Evolutionary conservation across 345 rosid species (phyloP).

Genomic region (Gossypium herbaceum): DNA sequence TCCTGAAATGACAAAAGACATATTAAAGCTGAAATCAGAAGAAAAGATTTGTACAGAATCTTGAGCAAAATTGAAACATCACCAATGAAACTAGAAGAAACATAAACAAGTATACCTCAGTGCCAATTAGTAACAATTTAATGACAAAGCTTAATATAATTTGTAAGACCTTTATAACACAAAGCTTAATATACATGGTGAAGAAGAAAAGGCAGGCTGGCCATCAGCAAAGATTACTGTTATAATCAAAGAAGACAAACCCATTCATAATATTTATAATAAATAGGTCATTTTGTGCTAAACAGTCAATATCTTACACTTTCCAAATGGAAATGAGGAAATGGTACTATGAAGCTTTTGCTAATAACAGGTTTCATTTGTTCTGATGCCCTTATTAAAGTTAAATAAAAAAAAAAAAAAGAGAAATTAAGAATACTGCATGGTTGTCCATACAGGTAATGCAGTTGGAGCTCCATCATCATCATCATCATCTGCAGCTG

Average conservation of each 20-base stretch:
- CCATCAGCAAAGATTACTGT: not conserved
- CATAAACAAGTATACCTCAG: not conserved
- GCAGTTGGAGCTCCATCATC: slow-evolving; percentile 54
- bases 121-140: not conserved
- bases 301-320: not conserved
- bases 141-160: not conserved
- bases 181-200: not conserved
- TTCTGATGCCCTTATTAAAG: not conserved
- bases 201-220: not conserved
- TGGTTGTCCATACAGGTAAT: slow-evolving; percentile 37
- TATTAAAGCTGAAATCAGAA: slow-evolving; percentile 21
- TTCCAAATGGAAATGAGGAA: not conserved
- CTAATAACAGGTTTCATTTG: not conserved
- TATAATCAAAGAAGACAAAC: not conserved
- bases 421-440: slow-evolving; percentile 14
- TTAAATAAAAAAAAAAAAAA: not conserved
- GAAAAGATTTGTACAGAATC: not conserved
- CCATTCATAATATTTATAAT: not conserved
- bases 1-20: slow-evolving; percentile 44
- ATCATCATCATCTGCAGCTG: slow-evolving; percentile 60
- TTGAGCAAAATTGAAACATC: not conserved
- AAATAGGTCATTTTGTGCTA: not conserved
- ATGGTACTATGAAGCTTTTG: not conserved
- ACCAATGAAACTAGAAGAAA: not conserved
- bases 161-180: not conserved